These are phyloP conservation scores for Chondrostereum purpureum DNA, from an alignment of 1,284 basidiomycete species.

Conservation along the genomic window DNA sequence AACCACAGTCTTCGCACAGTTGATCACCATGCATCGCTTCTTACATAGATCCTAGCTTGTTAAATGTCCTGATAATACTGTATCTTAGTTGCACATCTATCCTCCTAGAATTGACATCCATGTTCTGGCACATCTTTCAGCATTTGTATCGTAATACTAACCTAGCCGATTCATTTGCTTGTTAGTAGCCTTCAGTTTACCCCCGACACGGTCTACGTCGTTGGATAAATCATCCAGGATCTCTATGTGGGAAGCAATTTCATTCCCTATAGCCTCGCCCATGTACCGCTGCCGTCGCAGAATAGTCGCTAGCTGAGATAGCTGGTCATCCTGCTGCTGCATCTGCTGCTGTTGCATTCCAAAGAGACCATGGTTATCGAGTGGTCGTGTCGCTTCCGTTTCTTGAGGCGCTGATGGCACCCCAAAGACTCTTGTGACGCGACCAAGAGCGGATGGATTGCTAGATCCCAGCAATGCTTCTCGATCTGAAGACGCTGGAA, in stretches of 20 bases:
- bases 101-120: too few relatives aligned
- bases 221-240: constrained; percentile 73
- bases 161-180: constrained; percentile 74
- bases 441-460: constrained; percentile 30
- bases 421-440: constrained; percentile 79
- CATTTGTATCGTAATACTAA: constrained; percentile 26
- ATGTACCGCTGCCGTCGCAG: constrained; percentile 83
- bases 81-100: too few relatives aligned
- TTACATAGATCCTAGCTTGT: constrained; percentile 16
- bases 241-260: constrained; percentile 83
- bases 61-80: too few relatives aligned
- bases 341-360: constrained; percentile 79
- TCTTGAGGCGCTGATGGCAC: constrained; percentile 59
- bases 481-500: constrained; percentile 54
- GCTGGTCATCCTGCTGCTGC: constrained; percentile 77
- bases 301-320: constrained; percentile 74
- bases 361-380: constrained; percentile 79
- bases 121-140: too few relatives aligned
- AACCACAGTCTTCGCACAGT: constrained; percentile 16
- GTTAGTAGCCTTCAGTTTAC: constrained; percentile 74
- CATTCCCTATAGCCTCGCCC: constrained; percentile 81
- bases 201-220: constrained; percentile 69
- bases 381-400: constrained; percentile 78
- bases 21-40: constrained; percentile 9
- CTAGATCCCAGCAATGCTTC: constrained; percentile 48